phyloP scores from a whole-genome alignment of 2,329 filamentous ascomycete species.

The Tricladium varicosporioides region DNA sequence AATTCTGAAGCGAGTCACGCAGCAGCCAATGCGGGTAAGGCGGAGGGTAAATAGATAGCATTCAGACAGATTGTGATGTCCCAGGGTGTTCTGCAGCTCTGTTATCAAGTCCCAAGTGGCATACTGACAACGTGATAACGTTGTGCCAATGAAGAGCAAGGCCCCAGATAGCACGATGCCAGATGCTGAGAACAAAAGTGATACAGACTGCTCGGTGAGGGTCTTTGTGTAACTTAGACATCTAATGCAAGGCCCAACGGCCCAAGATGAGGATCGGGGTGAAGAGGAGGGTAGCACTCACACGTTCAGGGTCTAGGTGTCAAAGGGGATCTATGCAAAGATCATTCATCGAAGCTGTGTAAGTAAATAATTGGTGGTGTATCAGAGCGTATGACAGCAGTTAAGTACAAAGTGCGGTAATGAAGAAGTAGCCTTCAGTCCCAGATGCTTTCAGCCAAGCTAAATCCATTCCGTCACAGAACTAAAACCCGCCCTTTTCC shows the following conservation, averaged over 20 bases:
- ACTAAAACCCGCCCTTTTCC: background rate
- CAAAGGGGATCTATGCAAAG: no score
- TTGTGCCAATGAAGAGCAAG: constrained; percentile 16
- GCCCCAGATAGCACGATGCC: constrained; percentile 1
- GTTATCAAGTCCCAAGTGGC: constrained; percentile 10
- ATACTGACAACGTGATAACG: constrained; percentile 13
- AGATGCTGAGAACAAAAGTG: constrained; percentile 16
- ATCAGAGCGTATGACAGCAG: no score
- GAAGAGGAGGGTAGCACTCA: no score
- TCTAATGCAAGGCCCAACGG: background rate
- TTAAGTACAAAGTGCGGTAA: no score
- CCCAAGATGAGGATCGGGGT: no score
- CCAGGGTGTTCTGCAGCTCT: constrained; percentile 6
- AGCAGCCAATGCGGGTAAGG: constrained; percentile 9
- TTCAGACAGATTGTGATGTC: background rate
- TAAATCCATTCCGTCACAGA: background rate
- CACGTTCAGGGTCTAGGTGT: no score
- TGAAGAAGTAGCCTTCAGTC: background rate
- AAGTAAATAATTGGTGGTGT: background rate
- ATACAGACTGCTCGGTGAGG: background rate
- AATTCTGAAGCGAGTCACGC: constrained; percentile 10
- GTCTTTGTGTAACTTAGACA: constrained; percentile 7
- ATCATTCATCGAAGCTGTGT: background rate
- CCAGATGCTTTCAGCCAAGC: background rate
- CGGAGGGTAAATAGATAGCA: constrained; percentile 1